Percentiles rank a stretch among this genome's conserved stretches.
phyloP scores from a whole-genome alignment of 192 early-diverging fungal genomes.

The Linnemannia zychae region DNA sequence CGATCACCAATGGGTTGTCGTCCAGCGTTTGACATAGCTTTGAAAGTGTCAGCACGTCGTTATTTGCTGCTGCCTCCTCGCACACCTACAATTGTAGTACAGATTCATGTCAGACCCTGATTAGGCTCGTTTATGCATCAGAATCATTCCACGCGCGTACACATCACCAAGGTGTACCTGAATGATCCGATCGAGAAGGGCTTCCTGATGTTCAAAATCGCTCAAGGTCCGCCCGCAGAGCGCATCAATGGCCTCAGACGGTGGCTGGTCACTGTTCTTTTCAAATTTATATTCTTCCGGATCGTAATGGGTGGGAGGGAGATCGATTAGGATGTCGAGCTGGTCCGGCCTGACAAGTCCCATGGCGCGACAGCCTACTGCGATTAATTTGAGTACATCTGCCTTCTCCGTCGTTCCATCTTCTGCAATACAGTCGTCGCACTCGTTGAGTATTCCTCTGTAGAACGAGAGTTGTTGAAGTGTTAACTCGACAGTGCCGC shows the following conservation, averaged over 20 bases:
- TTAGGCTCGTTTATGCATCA: not conserved
- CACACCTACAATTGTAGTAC: conserved; percentile 27
- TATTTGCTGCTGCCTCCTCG: conserved; percentile 29
- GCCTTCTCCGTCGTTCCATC: not conserved
- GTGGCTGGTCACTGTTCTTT: not conserved
- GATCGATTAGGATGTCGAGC: conserved; percentile 25
- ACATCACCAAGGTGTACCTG: conserved; percentile 8
- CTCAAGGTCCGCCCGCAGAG: conserved; percentile 39
- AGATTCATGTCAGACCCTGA: not conserved
- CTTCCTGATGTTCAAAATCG: conserved; percentile 47
- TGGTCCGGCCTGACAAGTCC: conserved; percentile 29
- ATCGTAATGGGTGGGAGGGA: not conserved
- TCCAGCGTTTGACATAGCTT: conserved; percentile 52
- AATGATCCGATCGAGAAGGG: conserved; percentile 40
- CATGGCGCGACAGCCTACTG: conserved; percentile 17
- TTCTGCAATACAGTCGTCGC: conserved; percentile 37
- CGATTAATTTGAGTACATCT: conserved; percentile 24
- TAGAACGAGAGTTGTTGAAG: conserved; percentile 46
- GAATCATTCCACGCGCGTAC: not conserved
- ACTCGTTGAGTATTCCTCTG: conserved; percentile 41
- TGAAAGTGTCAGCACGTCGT: conserved; percentile 32
- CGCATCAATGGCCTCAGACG: conserved; percentile 28
- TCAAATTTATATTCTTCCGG: conserved; percentile 18
- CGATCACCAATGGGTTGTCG: conserved; percentile 46
- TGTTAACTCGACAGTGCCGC: conserved; percentile 19